Percentiles rank a stretch among this genome's conserved stretches.
Evolutionary conservation across 768 basidiomycete genomes (phyloP).

Genomic region (Suillus clintonianus): DNA sequence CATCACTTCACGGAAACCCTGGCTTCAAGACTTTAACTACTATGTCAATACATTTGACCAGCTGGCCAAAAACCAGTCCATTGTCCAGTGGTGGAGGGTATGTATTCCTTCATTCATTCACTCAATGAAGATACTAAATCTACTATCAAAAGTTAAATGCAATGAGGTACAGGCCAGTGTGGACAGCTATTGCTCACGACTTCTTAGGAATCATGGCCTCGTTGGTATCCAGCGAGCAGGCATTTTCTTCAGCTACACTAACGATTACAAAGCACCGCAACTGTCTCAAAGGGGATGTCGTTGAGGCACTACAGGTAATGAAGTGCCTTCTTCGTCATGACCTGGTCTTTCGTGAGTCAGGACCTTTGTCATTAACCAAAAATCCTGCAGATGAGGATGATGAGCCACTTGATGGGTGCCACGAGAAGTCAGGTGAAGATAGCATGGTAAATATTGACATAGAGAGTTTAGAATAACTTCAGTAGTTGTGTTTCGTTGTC

Average conservation of each 20-base stretch:
- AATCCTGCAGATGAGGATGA: not conserved
- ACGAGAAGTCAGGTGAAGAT: not conserved
- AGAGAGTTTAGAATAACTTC: not conserved
- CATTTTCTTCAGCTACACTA: conserved; percentile 41
- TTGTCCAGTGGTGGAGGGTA: conserved; percentile 39
- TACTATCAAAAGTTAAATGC: conserved; percentile 26
- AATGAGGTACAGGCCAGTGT: conserved; percentile 24
- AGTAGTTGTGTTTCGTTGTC: too few relatives aligned
- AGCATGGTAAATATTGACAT: too few relatives aligned
- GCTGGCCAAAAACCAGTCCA: conserved; percentile 11
- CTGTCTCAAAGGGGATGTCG: conserved; percentile 35
- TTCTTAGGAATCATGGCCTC: conserved; percentile 40
- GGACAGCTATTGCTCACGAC: conserved; percentile 38
- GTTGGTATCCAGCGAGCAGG: conserved; percentile 38
- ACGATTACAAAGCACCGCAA: conserved; percentile 37
- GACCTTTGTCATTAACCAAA: not conserved
- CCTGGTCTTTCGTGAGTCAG: conserved; percentile 21
- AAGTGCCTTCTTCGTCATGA: conserved; percentile 27
- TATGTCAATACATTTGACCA: conserved; percentile 19
- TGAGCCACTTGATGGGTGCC: not conserved
- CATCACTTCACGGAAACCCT: conserved; percentile 5
- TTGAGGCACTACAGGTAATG: conserved; percentile 35
- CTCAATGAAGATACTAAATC: not conserved
- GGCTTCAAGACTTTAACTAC: conserved; percentile 21
- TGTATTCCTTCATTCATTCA: not conserved